Evolutionary conservation across 805 yeast genomes (phyloP), one percentile per base, ranked within the genome.

Genomic region (Cyberlindnera amylophila): DNA sequence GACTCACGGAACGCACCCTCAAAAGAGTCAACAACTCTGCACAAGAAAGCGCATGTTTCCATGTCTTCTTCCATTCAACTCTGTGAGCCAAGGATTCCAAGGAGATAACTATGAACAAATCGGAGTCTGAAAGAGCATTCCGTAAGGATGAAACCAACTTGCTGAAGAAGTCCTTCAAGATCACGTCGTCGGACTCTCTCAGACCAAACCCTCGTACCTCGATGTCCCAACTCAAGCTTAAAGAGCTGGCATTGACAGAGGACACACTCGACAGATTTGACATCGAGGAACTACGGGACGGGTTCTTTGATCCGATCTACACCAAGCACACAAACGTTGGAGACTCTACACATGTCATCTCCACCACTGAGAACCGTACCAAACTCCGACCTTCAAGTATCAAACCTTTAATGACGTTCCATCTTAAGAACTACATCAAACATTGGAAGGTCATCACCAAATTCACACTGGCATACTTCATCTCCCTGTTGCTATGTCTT

Each of bases 221-320:
- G 4, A 51, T 65, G 45, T 64, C 72, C 3, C 70, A 65, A 37
- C 29, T 66, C 39, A 52, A 58, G 41, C 47, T 68, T 13, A 53
- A 55, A 12, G 53, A 56, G 18, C 50, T 66, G 17, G 54, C 58
- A 2, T 46, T 50, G 9, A 28, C 31, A 6, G 27, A 32, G 1
- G 53, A 57, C 8, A 48, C 54, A 4, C 53, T 66, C 44, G 63
- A 65, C 16, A 52, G 61, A n/a, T 47, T 69, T 27, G 65, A 58
- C 1, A 39, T 72, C n/a, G 71, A 70, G 40, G 79, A 74, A 48
- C 49, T 69, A 19, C 60, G 79, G 50, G 70, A 69, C 38, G 77
- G 77, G 9, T 73, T 67, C 51, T 74, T 74, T 45, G 77, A 74
- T 49, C 70, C 78, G 1, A 58, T 64, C 1, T 74, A 62, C 44